A percentile compares a stretch with the other conserved stretches of the same genome.
These are phyloP conservation scores for Paecilomyces dactylethromorphus DNA, from an alignment of 2,329 filamentous ascomycete genomes.

Conservation along the genomic window DNA sequence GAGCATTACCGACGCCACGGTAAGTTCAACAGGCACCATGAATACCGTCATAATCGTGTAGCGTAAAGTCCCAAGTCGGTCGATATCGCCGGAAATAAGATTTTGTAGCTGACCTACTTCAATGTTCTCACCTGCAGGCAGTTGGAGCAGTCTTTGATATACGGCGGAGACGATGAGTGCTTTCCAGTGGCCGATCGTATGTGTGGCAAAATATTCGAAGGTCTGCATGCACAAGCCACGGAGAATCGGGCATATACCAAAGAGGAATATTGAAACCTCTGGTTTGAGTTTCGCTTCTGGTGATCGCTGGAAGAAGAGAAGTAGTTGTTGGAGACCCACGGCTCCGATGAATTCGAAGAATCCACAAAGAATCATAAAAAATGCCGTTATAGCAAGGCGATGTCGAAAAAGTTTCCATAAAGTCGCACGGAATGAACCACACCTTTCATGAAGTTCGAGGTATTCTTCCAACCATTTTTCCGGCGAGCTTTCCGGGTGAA, in stretches of 20 bases:
- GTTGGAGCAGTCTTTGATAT: constrained; percentile 3
- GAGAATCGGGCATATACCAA: constrained; percentile 5
- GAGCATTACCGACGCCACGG: constrained; percentile 3
- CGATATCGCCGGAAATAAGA: constrained; percentile 8
- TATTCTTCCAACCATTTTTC: constrained; percentile 2
- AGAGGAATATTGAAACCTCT: constrained; percentile 6
- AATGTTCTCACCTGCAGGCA: neutral
- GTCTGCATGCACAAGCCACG: constrained; percentile 10
- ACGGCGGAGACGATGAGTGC: constrained; percentile 6
- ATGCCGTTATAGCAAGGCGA: constrained; percentile 1
- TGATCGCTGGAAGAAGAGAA: constrained; percentile 5
- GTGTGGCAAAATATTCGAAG: constrained; percentile 8
- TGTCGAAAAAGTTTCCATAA: constrained; percentile 5
- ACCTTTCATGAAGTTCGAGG: neutral
- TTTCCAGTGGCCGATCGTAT: constrained; percentile 8
- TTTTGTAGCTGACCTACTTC: constrained; percentile 8
- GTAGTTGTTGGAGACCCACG: constrained; percentile 6
- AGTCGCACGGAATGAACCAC: neutral
- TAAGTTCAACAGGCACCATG: constrained; percentile 8
- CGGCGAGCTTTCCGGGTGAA: neutral
- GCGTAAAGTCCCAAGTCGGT: constrained; percentile 7
- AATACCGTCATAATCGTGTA: constrained; percentile 8
- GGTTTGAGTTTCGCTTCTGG: constrained; percentile 2
- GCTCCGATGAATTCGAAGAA: constrained; percentile 7
- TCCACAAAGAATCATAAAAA: constrained; percentile 5